Base-by-base conservation (phyloP, 2,329 filamentous ascomycete species). In the Aspergillus oerlinghausenensis region DNA sequence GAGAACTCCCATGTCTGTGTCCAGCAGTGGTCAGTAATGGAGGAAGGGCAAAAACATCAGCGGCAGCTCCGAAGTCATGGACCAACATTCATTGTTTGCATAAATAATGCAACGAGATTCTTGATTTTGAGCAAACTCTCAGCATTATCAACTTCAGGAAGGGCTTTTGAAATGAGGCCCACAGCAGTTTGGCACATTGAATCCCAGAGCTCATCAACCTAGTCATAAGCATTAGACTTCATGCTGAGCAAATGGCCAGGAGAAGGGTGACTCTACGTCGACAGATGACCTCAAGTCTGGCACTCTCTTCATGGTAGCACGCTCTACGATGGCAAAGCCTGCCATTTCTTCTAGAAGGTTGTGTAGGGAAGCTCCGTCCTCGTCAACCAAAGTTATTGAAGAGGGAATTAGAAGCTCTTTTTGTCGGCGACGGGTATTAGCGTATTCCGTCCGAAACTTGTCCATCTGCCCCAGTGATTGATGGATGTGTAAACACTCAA, bases 151-250 rank as follows among this genome's bases (percentile, higher is more conserved):
- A 99, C 85, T 43, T 87, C 85, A 51, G 84, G 82, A 4, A 99
- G 78, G 0, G 90, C 88, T 64, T 88, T 90, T 0, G 88, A 87
- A 60, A 96, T 95, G 50, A 97, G 79, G 8, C 82, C 83, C 63
- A 97, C 91, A 0, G 90, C 88, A 48, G 88, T 87, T 67, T 92
- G 90, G 69, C 93, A 97, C 90, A 97, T 94, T 0, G 92, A 97
- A 67, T 97, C 93, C 94, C 94, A 99, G 2, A 99, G 79, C 74
- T 97, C 94, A 69, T 99, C 94, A n/a, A 97, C 86, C 89, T 92
- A 59, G 25, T 47, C 9, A 32, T 59, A 60, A 53, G 26, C 28
- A 61, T 63, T 59, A 60, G 54, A 49, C 14, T 55, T 42, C 49
- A 40, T 49, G n/a, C 21, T 45, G n/a, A 14, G 25, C 23, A n/a